phyloP scores from a whole-genome alignment of 1,284 basidiomycete genomes.

The Ceratobasidium sp. region DNA sequence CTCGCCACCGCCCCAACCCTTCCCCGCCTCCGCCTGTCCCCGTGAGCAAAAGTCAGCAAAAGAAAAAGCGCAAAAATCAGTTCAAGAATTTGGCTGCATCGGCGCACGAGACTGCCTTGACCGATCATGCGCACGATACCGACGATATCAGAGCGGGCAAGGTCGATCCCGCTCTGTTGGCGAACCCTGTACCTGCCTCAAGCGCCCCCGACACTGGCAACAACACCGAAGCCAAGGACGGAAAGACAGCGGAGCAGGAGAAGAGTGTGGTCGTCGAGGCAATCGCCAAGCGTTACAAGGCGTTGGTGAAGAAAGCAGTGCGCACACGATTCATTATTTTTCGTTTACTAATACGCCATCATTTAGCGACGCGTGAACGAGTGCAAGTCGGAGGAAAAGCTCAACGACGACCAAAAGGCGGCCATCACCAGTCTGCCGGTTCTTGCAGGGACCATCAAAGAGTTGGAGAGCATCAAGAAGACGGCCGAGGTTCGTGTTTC shows the following conservation, averaged over 20 bases:
- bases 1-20: conserved; percentile 45
- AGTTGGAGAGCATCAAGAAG: conserved; percentile 84
- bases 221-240: conserved; percentile 61
- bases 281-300: conserved; percentile 79
- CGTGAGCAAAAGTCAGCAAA: conserved; percentile 64
- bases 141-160: conserved; percentile 51
- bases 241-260: conserved; percentile 50
- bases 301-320: conserved; percentile 86
- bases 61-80: conserved; percentile 72
- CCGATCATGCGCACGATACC: conserved; percentile 53
- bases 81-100: conserved; percentile 61
- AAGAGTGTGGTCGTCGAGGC: conserved; percentile 80
- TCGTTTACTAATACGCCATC: neutral
- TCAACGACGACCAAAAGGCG: conserved; percentile 87
- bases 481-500: conserved; percentile 74
- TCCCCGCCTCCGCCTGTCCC: conserved; percentile 71
- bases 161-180: conserved; percentile 57
- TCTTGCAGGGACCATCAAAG: conserved; percentile 81
- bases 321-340: conserved; percentile 55
- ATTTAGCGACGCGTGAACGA: conserved; percentile 64
- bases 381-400: conserved; percentile 61
- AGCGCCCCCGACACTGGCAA: conserved; percentile 51
- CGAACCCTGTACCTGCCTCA: conserved; percentile 55
- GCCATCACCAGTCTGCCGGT: conserved; percentile 76
- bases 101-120: conserved; percentile 11